These are phyloP conservation scores for Cenchrus purpureus DNA, from an alignment of 176 grass and related monocot genomes.

Conservation along the genomic window DNA sequence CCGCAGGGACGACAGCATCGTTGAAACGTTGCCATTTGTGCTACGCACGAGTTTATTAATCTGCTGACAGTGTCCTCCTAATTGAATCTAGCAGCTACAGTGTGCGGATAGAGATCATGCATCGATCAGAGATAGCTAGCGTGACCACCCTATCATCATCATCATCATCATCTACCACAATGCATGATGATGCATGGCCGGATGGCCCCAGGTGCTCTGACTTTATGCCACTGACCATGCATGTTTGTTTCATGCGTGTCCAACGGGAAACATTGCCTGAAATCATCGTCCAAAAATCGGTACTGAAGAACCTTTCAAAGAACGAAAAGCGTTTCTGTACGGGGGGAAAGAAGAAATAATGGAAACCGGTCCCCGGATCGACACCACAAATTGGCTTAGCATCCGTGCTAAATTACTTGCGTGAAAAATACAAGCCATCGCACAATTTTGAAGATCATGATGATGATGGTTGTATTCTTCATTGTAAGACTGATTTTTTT, in stretches of 20 bases:
- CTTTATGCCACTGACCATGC: neutral
- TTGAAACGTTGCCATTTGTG: constrained; percentile 49
- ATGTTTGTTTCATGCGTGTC: neutral
- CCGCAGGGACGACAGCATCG: constrained; percentile 3
- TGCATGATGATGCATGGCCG: neutral
- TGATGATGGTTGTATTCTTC: no score
- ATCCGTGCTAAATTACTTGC: no score
- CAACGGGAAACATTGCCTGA: neutral
- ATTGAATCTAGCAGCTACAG: neutral
- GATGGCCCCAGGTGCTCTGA: neutral
- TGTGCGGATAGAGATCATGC: constrained; percentile 7
- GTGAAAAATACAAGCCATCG: no score
- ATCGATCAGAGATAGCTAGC: neutral
- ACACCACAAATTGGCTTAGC: no score
- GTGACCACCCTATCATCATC: neutral
- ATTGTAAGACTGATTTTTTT: no score
- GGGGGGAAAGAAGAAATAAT: no score
- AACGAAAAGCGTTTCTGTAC: neutral
- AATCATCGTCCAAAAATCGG: neutral
- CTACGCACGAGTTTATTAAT: neutral
- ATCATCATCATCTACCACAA: neutral
- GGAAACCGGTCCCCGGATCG: neutral
- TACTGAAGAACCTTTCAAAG: neutral
- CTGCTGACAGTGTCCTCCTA: neutral
- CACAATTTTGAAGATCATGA: no score